A percentile compares a stretch with the other conserved stretches of the same genome.
Conservation (phyloP, 108 stramenopile species). For the Nannochloropsis oceanica region DNA sequence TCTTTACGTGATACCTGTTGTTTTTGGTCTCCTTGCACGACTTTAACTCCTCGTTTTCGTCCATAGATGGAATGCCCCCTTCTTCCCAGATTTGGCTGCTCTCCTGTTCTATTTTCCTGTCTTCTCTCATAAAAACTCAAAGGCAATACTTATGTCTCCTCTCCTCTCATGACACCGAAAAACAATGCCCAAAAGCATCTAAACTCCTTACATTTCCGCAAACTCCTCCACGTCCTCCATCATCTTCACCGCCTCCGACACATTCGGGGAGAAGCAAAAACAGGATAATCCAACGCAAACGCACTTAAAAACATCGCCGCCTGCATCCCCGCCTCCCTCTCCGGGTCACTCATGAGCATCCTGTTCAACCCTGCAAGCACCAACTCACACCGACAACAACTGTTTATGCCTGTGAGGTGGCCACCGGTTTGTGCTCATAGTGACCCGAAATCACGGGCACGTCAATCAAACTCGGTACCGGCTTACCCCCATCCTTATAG, state of each 20-base stretch:
- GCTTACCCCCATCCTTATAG: not conserved
- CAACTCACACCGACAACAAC: too few relatives aligned
- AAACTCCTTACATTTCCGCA: too few relatives aligned
- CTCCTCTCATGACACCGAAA: too few relatives aligned
- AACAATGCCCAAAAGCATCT: too few relatives aligned
- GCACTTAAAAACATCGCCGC: constrained; percentile 71
- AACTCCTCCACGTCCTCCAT: not conserved
- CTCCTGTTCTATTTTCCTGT: too few relatives aligned
- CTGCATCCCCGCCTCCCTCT: constrained; percentile 77
- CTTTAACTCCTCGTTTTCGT: too few relatives aligned
- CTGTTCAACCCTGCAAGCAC: constrained; percentile 65
- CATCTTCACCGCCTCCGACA: constrained; percentile 53
- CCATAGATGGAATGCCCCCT: too few relatives aligned
- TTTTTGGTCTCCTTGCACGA: too few relatives aligned
- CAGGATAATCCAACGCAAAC: constrained; percentile 47
- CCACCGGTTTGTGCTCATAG: not conserved
- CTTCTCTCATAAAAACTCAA: too few relatives aligned
- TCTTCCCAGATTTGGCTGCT: too few relatives aligned
- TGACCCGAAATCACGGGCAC: not conserved
- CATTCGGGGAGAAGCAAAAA: constrained; percentile 82
- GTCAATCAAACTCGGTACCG: not conserved
- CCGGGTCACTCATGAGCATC: constrained; percentile 62
- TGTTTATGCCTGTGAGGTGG: not conserved
- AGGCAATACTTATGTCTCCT: too few relatives aligned
- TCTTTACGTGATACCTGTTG: too few relatives aligned